Conservation (phyloP, 2,329 filamentous ascomycete genomes). For the Ophiostoma angusticollis region DNA sequence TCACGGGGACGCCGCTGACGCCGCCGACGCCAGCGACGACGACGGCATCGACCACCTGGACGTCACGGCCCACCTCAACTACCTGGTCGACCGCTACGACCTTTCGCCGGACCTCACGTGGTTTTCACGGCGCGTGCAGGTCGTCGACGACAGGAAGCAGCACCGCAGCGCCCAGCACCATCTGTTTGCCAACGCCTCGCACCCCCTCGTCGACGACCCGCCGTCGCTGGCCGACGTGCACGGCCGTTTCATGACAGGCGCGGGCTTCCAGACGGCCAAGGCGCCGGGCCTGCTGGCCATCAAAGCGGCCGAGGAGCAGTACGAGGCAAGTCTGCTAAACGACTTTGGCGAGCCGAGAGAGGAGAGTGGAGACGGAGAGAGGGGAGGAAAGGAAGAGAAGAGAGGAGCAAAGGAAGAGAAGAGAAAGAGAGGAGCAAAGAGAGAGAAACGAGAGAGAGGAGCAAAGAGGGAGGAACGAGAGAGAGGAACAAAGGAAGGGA, state of each 20-base stretch:
- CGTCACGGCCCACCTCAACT: constrained; percentile 15
- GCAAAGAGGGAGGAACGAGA: background rate
- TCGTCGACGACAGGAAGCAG: background rate
- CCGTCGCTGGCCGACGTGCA: background rate
- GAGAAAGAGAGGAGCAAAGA: background rate
- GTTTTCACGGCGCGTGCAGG: constrained; percentile 15
- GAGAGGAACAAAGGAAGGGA: background rate
- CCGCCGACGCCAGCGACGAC: background rate
- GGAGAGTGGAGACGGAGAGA: background rate
- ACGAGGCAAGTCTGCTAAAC: background rate
- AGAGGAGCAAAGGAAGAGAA: background rate
- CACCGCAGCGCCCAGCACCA: constrained; percentile 1
- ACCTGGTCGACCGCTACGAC: constrained; percentile 16
- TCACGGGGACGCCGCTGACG: background rate
- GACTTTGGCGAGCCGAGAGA: constrained; percentile 4
- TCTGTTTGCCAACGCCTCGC: too few species aligned
- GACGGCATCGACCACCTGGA: background rate
- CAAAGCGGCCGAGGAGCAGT: background rate
- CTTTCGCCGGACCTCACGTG: constrained; percentile 17
- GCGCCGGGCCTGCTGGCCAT: constrained; percentile 1
- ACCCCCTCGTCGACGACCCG: constrained; percentile 16
- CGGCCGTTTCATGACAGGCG: background rate
- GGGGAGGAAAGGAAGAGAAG: too few species aligned
- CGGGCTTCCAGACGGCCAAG: background rate
- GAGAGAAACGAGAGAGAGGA: background rate